These are phyloP conservation scores for Pseudomassariella vexata DNA, from an alignment of 2,329 filamentous ascomycete species.

Conservation along the genomic window DNA sequence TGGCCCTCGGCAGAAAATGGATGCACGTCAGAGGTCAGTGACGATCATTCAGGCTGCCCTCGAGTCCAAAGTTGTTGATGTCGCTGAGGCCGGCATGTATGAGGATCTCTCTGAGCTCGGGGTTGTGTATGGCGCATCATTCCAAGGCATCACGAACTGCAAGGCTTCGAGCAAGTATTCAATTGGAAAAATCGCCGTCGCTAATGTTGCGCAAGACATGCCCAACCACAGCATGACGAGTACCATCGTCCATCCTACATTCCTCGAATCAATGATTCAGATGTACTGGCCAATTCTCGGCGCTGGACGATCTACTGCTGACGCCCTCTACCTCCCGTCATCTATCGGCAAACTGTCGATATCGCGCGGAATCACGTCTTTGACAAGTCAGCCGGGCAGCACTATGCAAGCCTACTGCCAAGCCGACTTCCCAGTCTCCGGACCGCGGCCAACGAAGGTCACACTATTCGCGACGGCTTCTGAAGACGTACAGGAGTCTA, in stretches of 20 bases:
- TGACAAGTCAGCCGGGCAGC: neutral
- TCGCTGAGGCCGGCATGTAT: too few relatives aligned
- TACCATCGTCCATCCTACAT: neutral
- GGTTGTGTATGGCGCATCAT: neutral
- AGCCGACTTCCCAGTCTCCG: neutral
- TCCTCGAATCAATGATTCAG: neutral
- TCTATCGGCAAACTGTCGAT: neutral
- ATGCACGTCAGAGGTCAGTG: too few relatives aligned
- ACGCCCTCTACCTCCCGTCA: neutral
- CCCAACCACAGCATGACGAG: neutral
- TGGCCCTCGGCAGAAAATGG: too few relatives aligned
- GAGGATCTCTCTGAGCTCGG: neutral
- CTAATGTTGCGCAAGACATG: neutral
- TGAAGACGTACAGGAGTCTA: neutral
- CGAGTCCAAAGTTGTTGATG: too few relatives aligned
- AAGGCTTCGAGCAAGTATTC: neutral
- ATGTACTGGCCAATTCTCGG: neutral
- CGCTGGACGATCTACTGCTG: neutral
- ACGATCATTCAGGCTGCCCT: too few relatives aligned
- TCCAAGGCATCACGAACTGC: neutral
- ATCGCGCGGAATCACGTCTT: neutral
- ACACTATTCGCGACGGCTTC: neutral
- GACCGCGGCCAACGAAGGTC: neutral
- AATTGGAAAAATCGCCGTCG: neutral
- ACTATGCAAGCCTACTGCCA: neutral